Base-by-base conservation (phyloP, 768 basidiomycete species). In the Amyloporia xantha region DNA sequence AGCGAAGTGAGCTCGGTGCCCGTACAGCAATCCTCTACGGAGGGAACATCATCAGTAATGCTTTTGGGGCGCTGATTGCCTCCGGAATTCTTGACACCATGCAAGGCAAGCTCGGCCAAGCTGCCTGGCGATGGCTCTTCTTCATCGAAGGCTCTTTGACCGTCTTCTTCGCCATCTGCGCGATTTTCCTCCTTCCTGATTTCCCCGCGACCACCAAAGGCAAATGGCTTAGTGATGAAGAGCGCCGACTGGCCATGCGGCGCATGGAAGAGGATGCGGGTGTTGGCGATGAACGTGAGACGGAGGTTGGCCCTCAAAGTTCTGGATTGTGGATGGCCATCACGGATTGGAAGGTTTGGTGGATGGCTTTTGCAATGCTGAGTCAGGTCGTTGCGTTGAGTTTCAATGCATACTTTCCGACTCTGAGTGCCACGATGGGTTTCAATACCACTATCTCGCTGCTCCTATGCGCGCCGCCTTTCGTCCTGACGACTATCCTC, bases 281-380 rank as follows among this genome's bases (percentile, higher is more conserved):
- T 21, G 70, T 77, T 5, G 70, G 73, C 7, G 78, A 81, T 48
- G 68, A 77, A 45, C 68, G 67, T 20, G 72, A 77, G 52, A 72
- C 68, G 15, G 71, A 74, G 42, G 52, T 28, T 36, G 54, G 66
- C 4, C 66, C 62, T 4, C 66, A 68, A 17, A 56, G 59, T 11
- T 61, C 64, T 19, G 86, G 85, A 9, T 59, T 90, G 4, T 56
- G 64, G 13, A 59, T 84, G 51, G 86, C 89, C n/a, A 39, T 88
- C 44, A 71, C 70, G 26, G 91, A 93, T 60, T 82, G 82, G 84
- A 84, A 82, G 62, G 85, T 93, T 35, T 92, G 89, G 84, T 86
- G 77, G 77, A 71, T 94, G 47, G 72, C 84, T 15, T 42, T 88
- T n/a, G 74, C 81, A 4, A 63, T 87, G 51, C 77, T 77, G 15